Evolutionary conservation across 1,284 basidiomycete genomes (phyloP), one percentile per base, ranked within the genome.

Genomic region (Microbotryum scabiosae): DNA sequence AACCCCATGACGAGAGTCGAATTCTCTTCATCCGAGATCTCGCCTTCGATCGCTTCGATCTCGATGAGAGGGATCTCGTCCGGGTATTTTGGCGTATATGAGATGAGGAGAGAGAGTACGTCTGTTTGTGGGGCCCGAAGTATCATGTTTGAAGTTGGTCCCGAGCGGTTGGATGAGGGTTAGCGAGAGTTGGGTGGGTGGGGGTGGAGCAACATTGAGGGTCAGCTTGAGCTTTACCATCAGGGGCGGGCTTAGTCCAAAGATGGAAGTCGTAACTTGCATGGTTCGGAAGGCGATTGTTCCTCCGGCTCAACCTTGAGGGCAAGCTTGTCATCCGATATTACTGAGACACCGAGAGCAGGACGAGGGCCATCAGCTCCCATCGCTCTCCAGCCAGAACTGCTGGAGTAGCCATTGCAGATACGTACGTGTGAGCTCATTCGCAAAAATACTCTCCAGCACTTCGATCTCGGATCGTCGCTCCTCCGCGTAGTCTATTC

Each of bases 361-460:
- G 71, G 12, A 41, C 14, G 72, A 69, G 32, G n/a, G 51, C 30
- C 20, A 21, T 59, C 20, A 54, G 55, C 5, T 36, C 36, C 21
- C 25, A 28, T 52, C 25, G 41, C 30, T 25, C 20, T 47, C 23
- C 30, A n/a, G 26, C 41, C 14, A 20, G 66, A 71, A 71, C 73
- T 66, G 61, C 55, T 58, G 51, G 53, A 63, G 67, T 49, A 69
- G 26, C 46, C 25, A 41, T 20, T 25, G n/a, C 30, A 48, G 41
- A 56, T 63, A 87, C 90, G 73, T 78, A 94, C 92, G 87, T 73
- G 87, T 84, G 64, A 97, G 80, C 76, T 97, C 93, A 70, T 90
- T 86, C 10, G 92, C 87, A 76, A 94, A 97, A 75, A 97, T 97
- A 25, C 90, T 87, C 78, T 94, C 91, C 69, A 97, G 83, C 28